Evolutionary conservation across 805 yeast species (phyloP).

Genomic region (Ogataea allantospora): DNA sequence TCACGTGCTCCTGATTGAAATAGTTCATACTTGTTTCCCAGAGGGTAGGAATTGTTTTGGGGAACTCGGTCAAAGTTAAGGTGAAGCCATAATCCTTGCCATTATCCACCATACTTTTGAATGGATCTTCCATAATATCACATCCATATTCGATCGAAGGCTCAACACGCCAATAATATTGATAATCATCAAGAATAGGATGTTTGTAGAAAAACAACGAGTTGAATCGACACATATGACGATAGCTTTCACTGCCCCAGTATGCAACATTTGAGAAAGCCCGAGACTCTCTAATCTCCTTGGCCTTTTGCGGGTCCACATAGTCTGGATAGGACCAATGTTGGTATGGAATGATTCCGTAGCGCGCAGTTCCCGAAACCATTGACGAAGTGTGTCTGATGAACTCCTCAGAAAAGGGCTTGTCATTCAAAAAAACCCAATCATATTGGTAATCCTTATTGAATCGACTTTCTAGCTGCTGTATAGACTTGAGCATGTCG

Average conservation of each 20-base stretch:
- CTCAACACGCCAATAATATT: slow-evolving; percentile 63
- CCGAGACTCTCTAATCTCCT: slow-evolving; percentile 34
- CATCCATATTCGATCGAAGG: slow-evolving; percentile 52
- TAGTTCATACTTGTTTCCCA: slow-evolving; percentile 49
- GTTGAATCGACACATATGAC: slow-evolving; percentile 65
- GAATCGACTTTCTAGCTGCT: slow-evolving; percentile 40
- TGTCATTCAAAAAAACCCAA: slow-evolving; percentile 50
- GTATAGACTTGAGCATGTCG: slow-evolving; percentile 41
- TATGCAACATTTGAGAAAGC: slow-evolving; percentile 46
- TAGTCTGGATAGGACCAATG: slow-evolving; percentile 54
- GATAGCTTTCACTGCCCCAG: slow-evolving; percentile 63
- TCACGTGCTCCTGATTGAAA: slow-evolving; percentile 31
- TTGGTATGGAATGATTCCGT: slow-evolving; percentile 45
- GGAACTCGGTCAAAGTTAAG: slow-evolving; percentile 49
- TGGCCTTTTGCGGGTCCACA: slow-evolving; percentile 43
- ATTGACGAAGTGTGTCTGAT: slow-evolving; percentile 35
- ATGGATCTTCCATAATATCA: slow-evolving; percentile 55
- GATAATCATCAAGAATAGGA: slow-evolving; percentile 49
- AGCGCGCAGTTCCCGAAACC: slow-evolving; percentile 46
- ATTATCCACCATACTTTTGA: slow-evolving; percentile 50
- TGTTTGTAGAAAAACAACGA: slow-evolving; percentile 56
- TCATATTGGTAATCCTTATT: slow-evolving; percentile 40
- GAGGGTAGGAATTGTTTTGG: slow-evolving; percentile 49
- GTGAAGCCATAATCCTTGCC: slow-evolving; percentile 52
- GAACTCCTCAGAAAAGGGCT: slow-evolving; percentile 44